These are phyloP conservation scores for Lepiota venenata DNA, from an alignment of 768 basidiomycete genomes.

Conservation along the genomic window DNA sequence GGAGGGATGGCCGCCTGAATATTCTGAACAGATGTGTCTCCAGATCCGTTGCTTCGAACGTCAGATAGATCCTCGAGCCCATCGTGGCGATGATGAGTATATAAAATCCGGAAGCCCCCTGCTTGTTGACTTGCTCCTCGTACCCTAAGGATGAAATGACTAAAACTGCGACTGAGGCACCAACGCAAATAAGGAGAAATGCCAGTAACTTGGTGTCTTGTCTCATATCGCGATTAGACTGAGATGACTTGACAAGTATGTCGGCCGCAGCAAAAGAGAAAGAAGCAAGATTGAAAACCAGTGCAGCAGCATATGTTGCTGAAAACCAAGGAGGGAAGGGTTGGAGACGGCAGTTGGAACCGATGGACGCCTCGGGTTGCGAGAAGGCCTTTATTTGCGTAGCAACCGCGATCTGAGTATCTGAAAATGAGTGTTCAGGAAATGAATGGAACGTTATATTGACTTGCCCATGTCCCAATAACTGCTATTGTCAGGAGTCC, in stretches of 20 bases:
- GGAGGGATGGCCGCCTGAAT: not conserved
- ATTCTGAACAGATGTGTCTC: not conserved
- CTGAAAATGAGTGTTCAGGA: not conserved
- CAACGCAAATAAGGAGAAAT: slow-evolving; percentile 16
- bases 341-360: slow-evolving; percentile 30
- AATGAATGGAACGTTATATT: not conserved
- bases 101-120: slow-evolving; percentile 24
- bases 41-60: not conserved
- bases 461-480: slow-evolving; percentile 27
- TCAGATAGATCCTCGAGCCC: slow-evolving; percentile 29
- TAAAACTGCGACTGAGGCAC: slow-evolving; percentile 24
- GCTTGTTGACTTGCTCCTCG: slow-evolving; percentile 24
- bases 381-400: slow-evolving; percentile 24
- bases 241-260: not conserved
- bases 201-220: not conserved
- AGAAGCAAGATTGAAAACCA: slow-evolving; percentile 1
- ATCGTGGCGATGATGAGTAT: slow-evolving; percentile 27
- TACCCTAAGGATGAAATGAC: slow-evolving; percentile 24
- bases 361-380: slow-evolving; percentile 24
- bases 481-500: slow-evolving; percentile 21
- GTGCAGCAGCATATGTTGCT: slow-evolving; percentile 23
- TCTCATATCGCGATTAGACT: not conserved
- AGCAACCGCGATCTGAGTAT: slow-evolving; percentile 26
- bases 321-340: slow-evolving; percentile 30
- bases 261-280: not conserved